phyloP scores from a whole-genome alignment of 352 stramenopile genomes.

The Halophytophthora batemanensis region DNA sequence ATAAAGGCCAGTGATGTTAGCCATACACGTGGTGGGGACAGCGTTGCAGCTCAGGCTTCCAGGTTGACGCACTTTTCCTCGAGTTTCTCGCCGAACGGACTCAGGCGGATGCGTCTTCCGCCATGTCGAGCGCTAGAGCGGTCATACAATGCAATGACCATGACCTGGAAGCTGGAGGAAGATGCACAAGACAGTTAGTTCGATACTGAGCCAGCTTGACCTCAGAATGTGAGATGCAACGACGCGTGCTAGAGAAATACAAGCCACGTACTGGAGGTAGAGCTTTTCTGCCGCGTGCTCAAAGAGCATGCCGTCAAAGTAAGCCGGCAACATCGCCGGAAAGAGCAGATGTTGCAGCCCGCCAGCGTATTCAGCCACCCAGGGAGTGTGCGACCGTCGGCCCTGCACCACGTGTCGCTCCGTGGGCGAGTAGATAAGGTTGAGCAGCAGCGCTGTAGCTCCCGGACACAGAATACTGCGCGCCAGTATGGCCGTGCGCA shows the following conservation, averaged over 20 bases:
- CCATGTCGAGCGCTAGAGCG: slow-evolving; percentile 18
- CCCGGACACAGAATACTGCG: slow-evolving; percentile 52
- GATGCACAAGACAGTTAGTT: neutral
- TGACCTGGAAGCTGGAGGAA: slow-evolving; percentile 35
- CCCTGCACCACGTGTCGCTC: slow-evolving; percentile 33
- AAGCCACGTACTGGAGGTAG: slow-evolving; percentile 36
- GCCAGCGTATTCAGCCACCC: slow-evolving; percentile 52
- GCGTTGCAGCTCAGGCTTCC: neutral
- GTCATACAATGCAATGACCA: slow-evolving; percentile 47
- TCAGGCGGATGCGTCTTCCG: slow-evolving; percentile 27
- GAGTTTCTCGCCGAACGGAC: slow-evolving; percentile 38
- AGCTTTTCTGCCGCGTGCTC: slow-evolving; percentile 31
- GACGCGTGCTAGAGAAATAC: neutral
- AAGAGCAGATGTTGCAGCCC: slow-evolving; percentile 57
- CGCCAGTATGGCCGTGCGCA: slow-evolving; percentile 46
- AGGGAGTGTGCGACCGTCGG: slow-evolving; percentile 37
- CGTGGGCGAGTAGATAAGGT: slow-evolving; percentile 51
- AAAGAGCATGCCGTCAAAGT: slow-evolving; percentile 42
- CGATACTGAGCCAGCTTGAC: neutral
- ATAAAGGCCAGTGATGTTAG: neutral
- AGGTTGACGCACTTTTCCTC: slow-evolving; percentile 33
- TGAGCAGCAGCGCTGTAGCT: slow-evolving; percentile 48
- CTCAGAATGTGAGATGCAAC: neutral
- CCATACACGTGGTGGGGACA: neutral
- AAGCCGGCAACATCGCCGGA: slow-evolving; percentile 36